A percentile compares a stretch with the other conserved stretches of the same genome.
phyloP scores from a whole-genome alignment of 1,139 yeast species.

The Geotrichum restrictum region DNA sequence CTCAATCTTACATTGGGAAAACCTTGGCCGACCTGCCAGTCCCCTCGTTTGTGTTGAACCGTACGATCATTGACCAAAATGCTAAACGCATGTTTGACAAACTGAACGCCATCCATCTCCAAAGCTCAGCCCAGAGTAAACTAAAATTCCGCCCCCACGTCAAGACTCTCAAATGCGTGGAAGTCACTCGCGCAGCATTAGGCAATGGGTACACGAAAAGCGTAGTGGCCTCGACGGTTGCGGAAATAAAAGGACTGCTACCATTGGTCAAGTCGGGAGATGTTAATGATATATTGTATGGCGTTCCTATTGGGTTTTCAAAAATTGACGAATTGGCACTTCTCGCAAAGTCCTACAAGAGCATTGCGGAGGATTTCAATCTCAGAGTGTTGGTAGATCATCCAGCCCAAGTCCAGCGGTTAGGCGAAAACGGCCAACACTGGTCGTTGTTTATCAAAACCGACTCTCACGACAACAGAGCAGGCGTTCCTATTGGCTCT shows the following conservation, averaged over 20 bases:
- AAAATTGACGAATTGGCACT: slow-evolving; percentile 46
- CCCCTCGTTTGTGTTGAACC: slow-evolving; percentile 50
- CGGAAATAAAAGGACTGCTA: slow-evolving; percentile 59
- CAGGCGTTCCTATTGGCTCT: slow-evolving; percentile 49
- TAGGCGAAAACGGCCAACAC: slow-evolving; percentile 40
- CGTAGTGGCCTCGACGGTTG: slow-evolving; percentile 66
- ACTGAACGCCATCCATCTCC: slow-evolving; percentile 30
- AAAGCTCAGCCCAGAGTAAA: neutral
- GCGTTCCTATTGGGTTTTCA: slow-evolving; percentile 60
- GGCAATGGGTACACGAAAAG: slow-evolving; percentile 43
- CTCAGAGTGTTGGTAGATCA: slow-evolving; percentile 63
- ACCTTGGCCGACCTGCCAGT: slow-evolving; percentile 47
- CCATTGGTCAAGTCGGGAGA: slow-evolving; percentile 44
- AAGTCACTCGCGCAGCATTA: slow-evolving; percentile 47
- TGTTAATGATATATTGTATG: slow-evolving; percentile 59
- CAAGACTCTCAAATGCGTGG: slow-evolving; percentile 65
- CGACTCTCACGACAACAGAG: slow-evolving; percentile 45
- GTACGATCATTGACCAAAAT: slow-evolving; percentile 40
- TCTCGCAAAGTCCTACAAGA: too few species aligned
- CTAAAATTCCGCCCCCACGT: slow-evolving; percentile 61
- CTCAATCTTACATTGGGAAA: slow-evolving; percentile 31
- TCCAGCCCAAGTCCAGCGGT: slow-evolving; percentile 50
- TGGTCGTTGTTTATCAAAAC: slow-evolving; percentile 46
- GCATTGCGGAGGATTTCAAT: slow-evolving; percentile 26
- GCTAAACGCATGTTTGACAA: slow-evolving; percentile 43